Percentiles rank a stretch among this genome's conserved stretches.
These are phyloP conservation scores for Hibiscus mutabilis DNA, from an alignment of 345 rosid species.

Conservation along the genomic window DNA sequence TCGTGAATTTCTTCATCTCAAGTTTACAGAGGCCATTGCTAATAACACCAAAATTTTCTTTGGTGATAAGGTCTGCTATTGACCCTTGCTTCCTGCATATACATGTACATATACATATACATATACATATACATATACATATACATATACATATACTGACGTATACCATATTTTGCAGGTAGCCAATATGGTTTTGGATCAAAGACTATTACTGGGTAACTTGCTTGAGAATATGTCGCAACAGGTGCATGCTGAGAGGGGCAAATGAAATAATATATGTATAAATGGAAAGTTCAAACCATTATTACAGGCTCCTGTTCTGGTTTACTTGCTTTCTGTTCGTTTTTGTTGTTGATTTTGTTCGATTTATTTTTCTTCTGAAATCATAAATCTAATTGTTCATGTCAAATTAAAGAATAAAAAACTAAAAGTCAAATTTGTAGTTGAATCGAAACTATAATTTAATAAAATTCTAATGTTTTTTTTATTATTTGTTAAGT, in stretches of 20 bases:
- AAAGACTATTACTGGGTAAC: slow-evolving; percentile 68
- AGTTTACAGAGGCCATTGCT: slow-evolving; percentile 82
- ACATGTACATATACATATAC: background rate
- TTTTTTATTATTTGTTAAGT: background rate
- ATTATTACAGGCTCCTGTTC: background rate
- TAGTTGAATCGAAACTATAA: background rate
- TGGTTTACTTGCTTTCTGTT: background rate
- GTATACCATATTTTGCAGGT: slow-evolving; percentile 29
- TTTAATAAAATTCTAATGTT: too few species aligned
- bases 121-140: too few species aligned
- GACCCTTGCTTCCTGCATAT: background rate
- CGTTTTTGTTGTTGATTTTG: background rate
- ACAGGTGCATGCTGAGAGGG: slow-evolving; percentile 12
- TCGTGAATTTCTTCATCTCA: slow-evolving; percentile 83
- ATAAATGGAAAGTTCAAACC: background rate
- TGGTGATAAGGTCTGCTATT: slow-evolving; percentile 61
- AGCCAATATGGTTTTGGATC: slow-evolving; percentile 80
- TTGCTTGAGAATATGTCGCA: slow-evolving; percentile 39
- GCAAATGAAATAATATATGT: background rate
- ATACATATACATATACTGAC: too few species aligned
- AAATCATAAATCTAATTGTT: too few species aligned
- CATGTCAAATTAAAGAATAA: too few species aligned
- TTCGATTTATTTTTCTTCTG: background rate
- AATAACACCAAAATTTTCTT: slow-evolving; percentile 84
- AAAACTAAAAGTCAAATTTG: too few species aligned